Conservation (phyloP, 805 yeast genomes). For the Ogataea paradorogensis region DNA sequence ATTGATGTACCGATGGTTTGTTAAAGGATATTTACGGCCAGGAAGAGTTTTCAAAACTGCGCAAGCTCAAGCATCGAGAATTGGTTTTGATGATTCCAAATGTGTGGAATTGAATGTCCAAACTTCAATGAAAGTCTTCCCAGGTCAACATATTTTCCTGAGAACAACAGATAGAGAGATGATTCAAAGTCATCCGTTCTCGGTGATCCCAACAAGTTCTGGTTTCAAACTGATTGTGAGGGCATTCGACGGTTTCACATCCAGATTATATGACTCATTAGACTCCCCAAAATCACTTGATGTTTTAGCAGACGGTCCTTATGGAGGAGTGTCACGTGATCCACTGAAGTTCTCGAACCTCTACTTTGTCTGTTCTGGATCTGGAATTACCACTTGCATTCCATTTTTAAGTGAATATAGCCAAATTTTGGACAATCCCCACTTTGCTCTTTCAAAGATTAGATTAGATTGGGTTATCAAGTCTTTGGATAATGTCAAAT, state of each 20-base stretch:
- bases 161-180: constrained; percentile 44
- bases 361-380: constrained; percentile 44
- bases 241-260: constrained; percentile 48
- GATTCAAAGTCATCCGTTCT: constrained; percentile 56
- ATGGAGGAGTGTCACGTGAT: constrained; percentile 52
- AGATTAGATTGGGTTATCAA: constrained; percentile 46
- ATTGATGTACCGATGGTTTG: constrained; percentile 42
- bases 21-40: constrained; percentile 47
- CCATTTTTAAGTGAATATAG: constrained; percentile 38
- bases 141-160: constrained; percentile 56
- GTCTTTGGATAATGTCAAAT: constrained; percentile 32
- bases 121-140: constrained; percentile 40
- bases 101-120: constrained; percentile 36
- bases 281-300: constrained; percentile 28
- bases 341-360: constrained; percentile 43
- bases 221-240: constrained; percentile 43
- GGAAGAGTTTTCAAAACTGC: constrained; percentile 35
- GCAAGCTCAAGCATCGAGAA: constrained; percentile 19
- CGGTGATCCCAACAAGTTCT: constrained; percentile 38
- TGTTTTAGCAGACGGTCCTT: constrained; percentile 54
- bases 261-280: constrained; percentile 27
- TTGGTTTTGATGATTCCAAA: constrained; percentile 32
- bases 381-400: constrained; percentile 49
- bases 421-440: constrained; percentile 18
- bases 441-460: constrained; percentile 28